Conservation (phyloP, 768 basidiomycete genomes). For the Kwoniella shandongensis region DNA sequence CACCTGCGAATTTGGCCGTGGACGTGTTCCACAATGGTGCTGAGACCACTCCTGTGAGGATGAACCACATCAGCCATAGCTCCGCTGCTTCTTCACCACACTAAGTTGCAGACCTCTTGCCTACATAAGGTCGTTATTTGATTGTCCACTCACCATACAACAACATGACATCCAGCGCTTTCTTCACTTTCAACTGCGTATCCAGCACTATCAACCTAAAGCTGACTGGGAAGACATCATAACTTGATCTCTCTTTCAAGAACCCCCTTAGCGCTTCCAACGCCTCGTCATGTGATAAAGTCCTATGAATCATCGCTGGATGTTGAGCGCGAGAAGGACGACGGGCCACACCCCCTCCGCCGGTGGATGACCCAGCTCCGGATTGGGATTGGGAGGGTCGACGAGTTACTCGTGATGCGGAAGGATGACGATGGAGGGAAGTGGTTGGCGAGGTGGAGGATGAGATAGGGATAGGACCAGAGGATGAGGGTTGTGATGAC, state of each 20-base stretch:
- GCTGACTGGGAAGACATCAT: conserved; percentile 96
- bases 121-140: too few relatives aligned
- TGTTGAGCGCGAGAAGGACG: conserved; percentile 38
- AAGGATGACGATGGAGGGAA: conserved; percentile 10
- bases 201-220: conserved; percentile 96
- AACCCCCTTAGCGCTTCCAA: conserved; percentile 67
- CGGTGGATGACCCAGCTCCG: conserved; percentile 9
- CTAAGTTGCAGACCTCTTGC: too few relatives aligned
- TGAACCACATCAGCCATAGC: conserved; percentile 3
- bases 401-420: conserved; percentile 15
- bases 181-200: conserved; percentile 91
- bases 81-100: too few relatives aligned
- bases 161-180: conserved; percentile 73
- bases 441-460: conserved; percentile 6
- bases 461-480: conserved; percentile 26
- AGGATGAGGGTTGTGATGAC: not conserved
- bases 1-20: conserved; percentile 74
- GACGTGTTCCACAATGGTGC: conserved; percentile 98
- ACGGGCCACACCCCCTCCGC: conserved; percentile 14
- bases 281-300: conserved; percentile 52
- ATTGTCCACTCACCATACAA: conserved; percentile 62
- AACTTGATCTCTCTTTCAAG: conserved; percentile 80
- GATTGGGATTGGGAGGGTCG: conserved; percentile 12
- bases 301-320: conserved; percentile 36
- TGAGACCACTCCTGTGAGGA: conserved; percentile 79